Evolutionary conservation across 225 moss, liverwort and hornwort species (phyloP).

Genomic region (Thuidium tamariscinum): DNA sequence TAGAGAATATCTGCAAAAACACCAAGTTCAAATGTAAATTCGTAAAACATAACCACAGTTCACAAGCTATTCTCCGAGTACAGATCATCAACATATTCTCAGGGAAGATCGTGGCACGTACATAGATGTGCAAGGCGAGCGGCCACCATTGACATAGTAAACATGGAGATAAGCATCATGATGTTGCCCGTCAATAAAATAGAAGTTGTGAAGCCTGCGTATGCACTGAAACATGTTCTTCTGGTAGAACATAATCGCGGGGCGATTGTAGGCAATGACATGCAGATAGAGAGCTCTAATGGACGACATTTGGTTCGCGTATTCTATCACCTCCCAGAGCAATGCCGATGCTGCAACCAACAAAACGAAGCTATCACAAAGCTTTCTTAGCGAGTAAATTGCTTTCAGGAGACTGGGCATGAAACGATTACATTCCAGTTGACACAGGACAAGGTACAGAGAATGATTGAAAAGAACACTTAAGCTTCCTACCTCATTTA

Average conservation of each 20-base stretch:
- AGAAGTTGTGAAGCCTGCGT: constrained; percentile 77
- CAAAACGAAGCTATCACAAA: not conserved
- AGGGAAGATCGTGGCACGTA: constrained; percentile 7
- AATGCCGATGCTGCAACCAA: constrained; percentile 75
- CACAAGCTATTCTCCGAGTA: not conserved
- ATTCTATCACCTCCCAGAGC: constrained; percentile 78
- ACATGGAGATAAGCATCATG: constrained; percentile 85
- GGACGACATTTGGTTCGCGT: constrained; percentile 58
- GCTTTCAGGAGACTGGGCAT: not conserved
- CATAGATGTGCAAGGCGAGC: constrained; percentile 74
- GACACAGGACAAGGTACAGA: not conserved
- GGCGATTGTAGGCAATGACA: constrained; percentile 84
- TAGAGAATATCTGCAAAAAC: constrained; percentile 54
- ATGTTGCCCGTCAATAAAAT: constrained; percentile 63
- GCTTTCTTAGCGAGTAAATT: not conserved
- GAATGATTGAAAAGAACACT: not conserved
- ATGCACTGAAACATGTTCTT: constrained; percentile 88
- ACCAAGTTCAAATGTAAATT: not conserved
- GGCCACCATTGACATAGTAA: constrained; percentile 73
- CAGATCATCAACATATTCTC: not conserved
- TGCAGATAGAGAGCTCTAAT: constrained; percentile 93
- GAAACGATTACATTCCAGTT: not conserved
- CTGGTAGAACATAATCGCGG: constrained; percentile 95
- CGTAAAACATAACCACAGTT: not conserved
- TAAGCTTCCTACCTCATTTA: not conserved